phyloP scores from a whole-genome alignment of 2,329 filamentous ascomycete genomes.

The Botrytis fragariae region DNA sequence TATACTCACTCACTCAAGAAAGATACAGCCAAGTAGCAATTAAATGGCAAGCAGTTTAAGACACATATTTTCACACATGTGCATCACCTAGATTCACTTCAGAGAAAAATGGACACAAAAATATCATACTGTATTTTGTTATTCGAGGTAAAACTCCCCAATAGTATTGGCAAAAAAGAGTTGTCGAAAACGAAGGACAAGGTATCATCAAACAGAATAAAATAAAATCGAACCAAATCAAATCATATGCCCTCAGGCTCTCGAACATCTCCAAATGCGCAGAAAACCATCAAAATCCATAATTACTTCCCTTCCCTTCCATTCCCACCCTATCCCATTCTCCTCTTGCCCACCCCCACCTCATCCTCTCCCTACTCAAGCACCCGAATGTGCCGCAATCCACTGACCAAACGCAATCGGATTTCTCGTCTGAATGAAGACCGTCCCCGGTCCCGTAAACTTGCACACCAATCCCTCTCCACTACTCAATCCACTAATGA shows the following conservation, averaged over 20 bases:
- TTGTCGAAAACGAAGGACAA: not conserved
- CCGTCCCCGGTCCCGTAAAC: conserved; percentile 85
- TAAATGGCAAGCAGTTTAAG: no score
- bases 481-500: conserved; percentile 81
- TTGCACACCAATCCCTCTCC: conserved; percentile 92
- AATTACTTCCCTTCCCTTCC: no score
- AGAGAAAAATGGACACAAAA: not conserved
- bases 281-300: not conserved
- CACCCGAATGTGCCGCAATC: conserved; percentile 14
- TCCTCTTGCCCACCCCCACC: no score
- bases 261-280: not conserved
- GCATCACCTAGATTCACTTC: not conserved
- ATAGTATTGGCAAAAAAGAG: no score
- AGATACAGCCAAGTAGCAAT: not conserved
- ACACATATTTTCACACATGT: not conserved
- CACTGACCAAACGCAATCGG: conserved; percentile 45
- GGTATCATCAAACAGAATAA: not conserved
- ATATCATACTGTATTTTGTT: not conserved
- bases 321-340: not conserved
- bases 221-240: not conserved
- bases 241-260: not conserved
- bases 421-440: conserved; percentile 92
- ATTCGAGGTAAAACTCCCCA: not conserved
- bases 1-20: not conserved
- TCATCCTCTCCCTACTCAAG: not conserved